Evolutionary conservation across 164 flowering plant species (phyloP), one percentile per base, ranked within the genome.

Genomic region (Tetrastigma voinierianum): DNA sequence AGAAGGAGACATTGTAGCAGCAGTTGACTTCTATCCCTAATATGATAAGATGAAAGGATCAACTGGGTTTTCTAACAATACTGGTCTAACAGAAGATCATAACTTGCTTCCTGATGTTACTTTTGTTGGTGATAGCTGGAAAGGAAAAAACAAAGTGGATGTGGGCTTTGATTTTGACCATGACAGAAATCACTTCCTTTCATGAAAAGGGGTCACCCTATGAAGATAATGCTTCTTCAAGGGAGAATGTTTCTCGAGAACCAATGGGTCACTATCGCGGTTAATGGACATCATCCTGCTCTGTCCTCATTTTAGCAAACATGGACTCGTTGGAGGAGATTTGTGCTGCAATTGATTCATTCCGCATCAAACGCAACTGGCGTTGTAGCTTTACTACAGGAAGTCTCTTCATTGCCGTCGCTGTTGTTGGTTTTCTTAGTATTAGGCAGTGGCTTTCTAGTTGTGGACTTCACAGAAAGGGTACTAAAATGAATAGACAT

Each of bases 311-410:
- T n/a, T n/a, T n/a, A 66, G 48, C 59, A 82, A 48, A 43, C 56
- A 46, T 32, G 32, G 72, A 64, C 69, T 70, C 85, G 13, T 58
- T 89, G 55, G 81, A 58, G 46, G 85, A 74, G 71, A 46, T 96
- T 62, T 85, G 83, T 75, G 74, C 85, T 46, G 20, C 70, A 46
- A 23, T 86, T 55, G 76, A 66, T 69, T 68, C 81, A 51, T 77
- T 62, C 57, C 97, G n/a, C 97, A 23, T 78, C 74, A 24, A 96
- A 77, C 74, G 99, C 99, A 40, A 90, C 99, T 40, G 99, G 99
- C 13, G 96, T 96, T 51, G 81, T 96, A 20, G 85, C 90, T 91
- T 70, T 82, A 88, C n/a, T n/a, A n/a, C n/a, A n/a, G n/a, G 67
- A 82, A 60, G 58, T 96, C 98, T 63, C 80, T 71, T 65, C 89